Conservation (phyloP, 2,329 filamentous ascomycete genomes). For the Tolypocladium album region DNA sequence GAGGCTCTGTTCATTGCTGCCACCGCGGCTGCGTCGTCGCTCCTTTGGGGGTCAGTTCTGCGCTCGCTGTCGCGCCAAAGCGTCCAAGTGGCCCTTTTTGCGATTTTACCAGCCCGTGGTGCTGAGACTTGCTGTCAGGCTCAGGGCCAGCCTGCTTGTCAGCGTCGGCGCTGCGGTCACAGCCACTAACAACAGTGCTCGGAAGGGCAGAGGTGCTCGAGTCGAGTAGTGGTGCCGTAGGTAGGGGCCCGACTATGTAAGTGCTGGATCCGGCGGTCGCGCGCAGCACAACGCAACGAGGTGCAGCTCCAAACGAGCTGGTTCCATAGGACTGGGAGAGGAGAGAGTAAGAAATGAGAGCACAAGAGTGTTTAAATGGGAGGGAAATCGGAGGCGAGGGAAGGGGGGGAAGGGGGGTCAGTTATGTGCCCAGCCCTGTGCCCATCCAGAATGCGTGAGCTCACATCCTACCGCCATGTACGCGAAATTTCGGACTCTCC, state of each 20-base stretch:
- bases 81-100: not conserved
- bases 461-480: not conserved
- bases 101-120: not conserved
- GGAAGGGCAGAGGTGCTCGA: not conserved
- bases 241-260: conserved; percentile 1
- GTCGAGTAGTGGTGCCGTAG: no score
- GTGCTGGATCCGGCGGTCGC: not conserved
- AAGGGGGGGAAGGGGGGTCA: conserved; percentile 23
- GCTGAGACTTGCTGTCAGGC: not conserved
- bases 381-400: conserved; percentile 15
- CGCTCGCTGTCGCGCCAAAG: not conserved
- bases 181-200: not conserved
- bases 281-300: not conserved
- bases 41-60: not conserved
- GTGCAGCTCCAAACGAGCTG: not conserved
- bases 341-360: conserved; percentile 3
- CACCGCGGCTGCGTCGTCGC: not conserved
- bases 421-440: conserved; percentile 17
- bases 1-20: not conserved
- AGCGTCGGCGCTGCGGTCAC: not conserved
- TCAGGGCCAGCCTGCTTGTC: not conserved
- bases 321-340: conserved; percentile 3
- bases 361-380: conserved; percentile 10
- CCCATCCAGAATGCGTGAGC: not conserved
- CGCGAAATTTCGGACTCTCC: not conserved